These are phyloP conservation scores for Mycena venus DNA, from an alignment of 768 basidiomycete genomes.

Conservation along the genomic window DNA sequence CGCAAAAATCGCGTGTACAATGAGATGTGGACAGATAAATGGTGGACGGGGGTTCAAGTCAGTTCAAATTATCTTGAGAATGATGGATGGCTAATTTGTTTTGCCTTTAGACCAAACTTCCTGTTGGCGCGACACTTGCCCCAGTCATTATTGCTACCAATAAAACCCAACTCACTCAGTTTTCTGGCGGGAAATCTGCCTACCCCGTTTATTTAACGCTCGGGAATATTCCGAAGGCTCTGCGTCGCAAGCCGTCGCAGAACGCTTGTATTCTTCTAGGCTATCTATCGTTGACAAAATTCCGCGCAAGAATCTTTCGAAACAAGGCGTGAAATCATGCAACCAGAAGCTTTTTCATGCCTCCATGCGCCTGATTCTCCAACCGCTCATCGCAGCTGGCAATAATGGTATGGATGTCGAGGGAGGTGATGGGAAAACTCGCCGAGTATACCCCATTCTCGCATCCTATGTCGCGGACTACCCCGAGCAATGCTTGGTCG, in stretches of 20 bases:
- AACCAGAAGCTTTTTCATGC: constrained; percentile 42
- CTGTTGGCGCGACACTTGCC: neutral
- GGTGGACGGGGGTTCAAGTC: constrained; percentile 55
- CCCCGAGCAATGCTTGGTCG: too few species aligned
- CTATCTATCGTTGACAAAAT: neutral
- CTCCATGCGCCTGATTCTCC: constrained; percentile 47
- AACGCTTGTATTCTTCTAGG: neutral
- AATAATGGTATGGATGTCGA: constrained; percentile 47
- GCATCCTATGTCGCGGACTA: neutral
- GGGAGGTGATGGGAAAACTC: constrained; percentile 44
- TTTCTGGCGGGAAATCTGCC: neutral
- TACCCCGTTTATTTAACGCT: neutral
- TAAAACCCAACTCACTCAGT: constrained; percentile 33
- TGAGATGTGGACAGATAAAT: constrained; percentile 54
- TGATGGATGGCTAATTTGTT: neutral
- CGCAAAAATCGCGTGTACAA: constrained; percentile 40
- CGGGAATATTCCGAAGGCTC: neutral
- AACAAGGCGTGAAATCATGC: constrained; percentile 8
- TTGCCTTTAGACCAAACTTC: neutral
- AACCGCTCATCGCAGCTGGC: constrained; percentile 42
- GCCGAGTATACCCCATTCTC: constrained; percentile 21
- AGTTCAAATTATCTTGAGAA: neutral
- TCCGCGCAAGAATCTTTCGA: constrained; percentile 19
- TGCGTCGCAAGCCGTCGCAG: neutral
- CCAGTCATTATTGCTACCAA: constrained; percentile 47